Percentiles rank a stretch among this genome's conserved stretches.
Conservation (phyloP, 2,329 filamentous ascomycete genomes). For the Thielaviopsis populi region DNA sequence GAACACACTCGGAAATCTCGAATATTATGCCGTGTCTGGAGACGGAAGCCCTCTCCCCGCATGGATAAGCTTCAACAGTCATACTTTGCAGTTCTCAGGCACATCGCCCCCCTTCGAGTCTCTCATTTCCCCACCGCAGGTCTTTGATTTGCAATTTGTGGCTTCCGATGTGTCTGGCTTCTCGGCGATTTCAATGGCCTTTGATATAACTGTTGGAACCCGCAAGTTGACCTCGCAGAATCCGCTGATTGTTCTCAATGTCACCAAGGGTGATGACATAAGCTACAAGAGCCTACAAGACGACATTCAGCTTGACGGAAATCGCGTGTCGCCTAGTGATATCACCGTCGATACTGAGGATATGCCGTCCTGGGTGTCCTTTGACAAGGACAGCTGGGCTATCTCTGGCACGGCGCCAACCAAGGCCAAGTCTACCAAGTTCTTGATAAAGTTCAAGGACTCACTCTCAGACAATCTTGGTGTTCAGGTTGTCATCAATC, state of each 20-base stretch:
- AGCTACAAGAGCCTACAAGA: conserved; percentile 36
- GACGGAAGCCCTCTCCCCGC: conserved; percentile 73
- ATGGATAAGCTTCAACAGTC: conserved; percentile 63
- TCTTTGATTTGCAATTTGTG: conserved; percentile 56
- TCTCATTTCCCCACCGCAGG: conserved; percentile 52
- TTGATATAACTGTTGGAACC: conserved; percentile 56
- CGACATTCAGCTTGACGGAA: conserved; percentile 43
- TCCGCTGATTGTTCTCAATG: conserved; percentile 40
- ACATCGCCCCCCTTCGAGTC: conserved; percentile 50
- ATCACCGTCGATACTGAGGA: conserved; percentile 37
- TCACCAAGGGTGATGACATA: conserved; percentile 36
- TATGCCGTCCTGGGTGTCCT: conserved; percentile 53
- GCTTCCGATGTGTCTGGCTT: conserved; percentile 72
- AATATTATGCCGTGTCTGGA: conserved; percentile 62
- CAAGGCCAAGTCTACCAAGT: conserved; percentile 43
- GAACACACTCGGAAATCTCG: conserved; percentile 35
- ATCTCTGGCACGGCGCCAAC: conserved; percentile 50
- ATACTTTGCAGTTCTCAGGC: conserved; percentile 52
- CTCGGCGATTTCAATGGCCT: conserved; percentile 47
- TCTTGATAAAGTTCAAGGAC: conserved; percentile 48
- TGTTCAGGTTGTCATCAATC: conserved; percentile 32
- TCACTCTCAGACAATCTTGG: conserved; percentile 43
- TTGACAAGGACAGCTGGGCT: conserved; percentile 46
- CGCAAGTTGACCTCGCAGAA: conserved; percentile 53
- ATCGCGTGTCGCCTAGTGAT: conserved; percentile 32